Percentiles rank a stretch among this genome's conserved stretches.
These are phyloP conservation scores for Begonia masoniana DNA, from an alignment of 306 rosid species.

Conservation along the genomic window DNA sequence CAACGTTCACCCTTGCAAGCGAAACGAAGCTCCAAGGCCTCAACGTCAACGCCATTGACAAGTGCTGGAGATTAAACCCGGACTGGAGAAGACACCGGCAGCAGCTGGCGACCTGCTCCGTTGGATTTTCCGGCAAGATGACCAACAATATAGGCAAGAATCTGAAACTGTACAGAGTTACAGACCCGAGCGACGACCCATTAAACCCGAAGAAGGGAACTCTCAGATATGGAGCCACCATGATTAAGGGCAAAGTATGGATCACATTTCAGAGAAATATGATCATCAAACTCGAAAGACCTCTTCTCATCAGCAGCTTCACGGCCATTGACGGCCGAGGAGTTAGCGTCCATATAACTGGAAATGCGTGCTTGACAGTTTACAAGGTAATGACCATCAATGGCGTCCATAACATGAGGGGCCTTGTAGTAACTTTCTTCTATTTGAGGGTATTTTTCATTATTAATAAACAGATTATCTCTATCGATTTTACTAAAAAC, in stretches of 20 bases:
- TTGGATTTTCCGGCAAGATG: slow-evolving; percentile 36
- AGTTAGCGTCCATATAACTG: slow-evolving; percentile 20
- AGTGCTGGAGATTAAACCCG: slow-evolving; percentile 31
- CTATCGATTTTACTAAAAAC: no score
- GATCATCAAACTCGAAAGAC: slow-evolving; percentile 19
- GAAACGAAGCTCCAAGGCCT: slow-evolving; percentile 3
- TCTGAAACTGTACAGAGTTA: slow-evolving; percentile 17
- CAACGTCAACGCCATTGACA: slow-evolving; percentile 20
- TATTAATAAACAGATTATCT: no score
- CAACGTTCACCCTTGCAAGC: neutral
- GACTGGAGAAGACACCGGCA: slow-evolving; percentile 28
- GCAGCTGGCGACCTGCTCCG: slow-evolving; percentile 22
- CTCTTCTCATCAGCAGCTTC: slow-evolving; percentile 30
- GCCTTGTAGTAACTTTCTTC: no score
- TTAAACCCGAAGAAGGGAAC: slow-evolving; percentile 24
- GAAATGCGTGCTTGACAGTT: slow-evolving; percentile 26
- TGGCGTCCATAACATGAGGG: no score
- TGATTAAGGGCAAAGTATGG: slow-evolving; percentile 28
- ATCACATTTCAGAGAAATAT: slow-evolving; percentile 28
- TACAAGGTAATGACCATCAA: slow-evolving; percentile 1
- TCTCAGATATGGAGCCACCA: slow-evolving; percentile 22
- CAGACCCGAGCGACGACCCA: slow-evolving; percentile 26
- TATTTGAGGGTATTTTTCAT: no score
- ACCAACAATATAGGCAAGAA: slow-evolving; percentile 21
- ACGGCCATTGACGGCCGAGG: slow-evolving; percentile 36